These are phyloP conservation scores for Diplogelasinospora grovesii DNA, from an alignment of 495 filamentous ascomycete species.

Conservation along the genomic window DNA sequence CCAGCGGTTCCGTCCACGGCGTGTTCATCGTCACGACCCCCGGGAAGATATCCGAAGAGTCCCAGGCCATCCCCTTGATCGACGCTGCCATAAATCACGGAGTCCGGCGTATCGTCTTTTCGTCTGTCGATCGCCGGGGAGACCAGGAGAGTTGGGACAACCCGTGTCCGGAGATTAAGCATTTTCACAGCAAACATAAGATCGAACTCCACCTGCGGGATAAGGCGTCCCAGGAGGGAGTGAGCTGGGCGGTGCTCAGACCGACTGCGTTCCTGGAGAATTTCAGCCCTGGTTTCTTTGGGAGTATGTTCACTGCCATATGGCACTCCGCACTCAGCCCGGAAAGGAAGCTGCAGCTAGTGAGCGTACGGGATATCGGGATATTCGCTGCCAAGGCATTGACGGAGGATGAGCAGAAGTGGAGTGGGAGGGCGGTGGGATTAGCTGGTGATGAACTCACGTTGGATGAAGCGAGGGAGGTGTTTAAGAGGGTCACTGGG, in stretches of 20 bases:
- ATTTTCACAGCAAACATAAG: conserved; percentile 58
- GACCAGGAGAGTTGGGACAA: conserved; percentile 44
- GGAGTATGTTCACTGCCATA: conserved; percentile 53
- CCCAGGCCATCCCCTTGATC: conserved; percentile 57
- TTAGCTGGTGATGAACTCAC: conserved; percentile 28
- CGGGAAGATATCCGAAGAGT: conserved; percentile 41
- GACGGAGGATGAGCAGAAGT: conserved; percentile 21
- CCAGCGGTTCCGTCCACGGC: conserved; percentile 33
- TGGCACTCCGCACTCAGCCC: conserved; percentile 31
- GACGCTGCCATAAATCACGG: conserved; percentile 46
- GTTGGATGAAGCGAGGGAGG: conserved; percentile 30
- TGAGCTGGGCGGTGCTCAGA: conserved; percentile 52
- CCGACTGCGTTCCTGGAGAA: conserved; percentile 65
- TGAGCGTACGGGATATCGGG: conserved; percentile 58
- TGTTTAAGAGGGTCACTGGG: conserved; percentile 47
- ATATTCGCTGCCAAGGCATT: conserved; percentile 55
- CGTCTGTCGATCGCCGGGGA: conserved; percentile 62
- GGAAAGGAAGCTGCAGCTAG: conserved; percentile 49
- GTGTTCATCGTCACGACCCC: conserved; percentile 47
- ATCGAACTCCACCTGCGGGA: conserved; percentile 55
- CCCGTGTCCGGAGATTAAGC: conserved; percentile 53
- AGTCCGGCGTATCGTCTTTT: conserved; percentile 55
- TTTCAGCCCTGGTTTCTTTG: conserved; percentile 41
- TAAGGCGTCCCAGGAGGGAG: conserved; percentile 27
- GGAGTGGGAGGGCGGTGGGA: conserved; percentile 22